These are phyloP conservation scores for Atkinsonella hypoxylon DNA, from an alignment of 2,329 filamentous ascomycete species.

Conservation along the genomic window DNA sequence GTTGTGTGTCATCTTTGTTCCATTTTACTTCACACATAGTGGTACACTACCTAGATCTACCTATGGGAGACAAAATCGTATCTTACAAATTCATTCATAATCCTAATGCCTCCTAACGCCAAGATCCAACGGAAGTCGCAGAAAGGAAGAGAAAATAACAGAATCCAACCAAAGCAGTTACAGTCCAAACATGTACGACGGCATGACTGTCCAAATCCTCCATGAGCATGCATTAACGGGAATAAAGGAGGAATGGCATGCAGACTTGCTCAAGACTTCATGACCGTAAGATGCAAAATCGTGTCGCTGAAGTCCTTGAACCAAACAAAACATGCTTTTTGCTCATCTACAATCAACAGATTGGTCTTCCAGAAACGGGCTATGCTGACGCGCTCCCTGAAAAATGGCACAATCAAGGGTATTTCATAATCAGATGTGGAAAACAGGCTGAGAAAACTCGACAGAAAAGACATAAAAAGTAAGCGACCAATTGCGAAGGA, in stretches of 20 bases:
- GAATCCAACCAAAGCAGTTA: constrained; percentile 1
- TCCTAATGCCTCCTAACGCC: constrained; percentile 1
- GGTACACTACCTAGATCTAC: constrained; percentile 11
- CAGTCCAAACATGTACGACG: neutral
- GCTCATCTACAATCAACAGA: neutral
- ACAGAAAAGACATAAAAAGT: neutral
- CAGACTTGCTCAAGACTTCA: neutral
- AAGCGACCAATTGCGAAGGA: too few relatives aligned
- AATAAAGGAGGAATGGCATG: neutral
- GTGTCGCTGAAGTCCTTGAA: constrained; percentile 2
- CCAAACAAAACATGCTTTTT: constrained; percentile 5
- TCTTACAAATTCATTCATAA: neutral
- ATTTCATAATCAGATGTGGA: constrained; percentile 5
- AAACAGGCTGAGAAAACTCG: neutral
- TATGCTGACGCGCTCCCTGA: constrained; percentile 9
- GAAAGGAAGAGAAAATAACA: neutral
- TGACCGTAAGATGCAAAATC: neutral
- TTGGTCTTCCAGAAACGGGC: constrained; percentile 7
- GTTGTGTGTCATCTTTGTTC: neutral
- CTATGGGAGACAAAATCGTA: constrained; percentile 1
- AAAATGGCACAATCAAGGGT: constrained; percentile 11
- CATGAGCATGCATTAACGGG: neutral
- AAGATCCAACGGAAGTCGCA: constrained; percentile 3
- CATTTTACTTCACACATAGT: constrained; percentile 8
- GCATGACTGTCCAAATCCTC: neutral